Evolutionary conservation across 768 basidiomycete genomes (phyloP).

Genomic region (Termitomyces sp.): DNA sequence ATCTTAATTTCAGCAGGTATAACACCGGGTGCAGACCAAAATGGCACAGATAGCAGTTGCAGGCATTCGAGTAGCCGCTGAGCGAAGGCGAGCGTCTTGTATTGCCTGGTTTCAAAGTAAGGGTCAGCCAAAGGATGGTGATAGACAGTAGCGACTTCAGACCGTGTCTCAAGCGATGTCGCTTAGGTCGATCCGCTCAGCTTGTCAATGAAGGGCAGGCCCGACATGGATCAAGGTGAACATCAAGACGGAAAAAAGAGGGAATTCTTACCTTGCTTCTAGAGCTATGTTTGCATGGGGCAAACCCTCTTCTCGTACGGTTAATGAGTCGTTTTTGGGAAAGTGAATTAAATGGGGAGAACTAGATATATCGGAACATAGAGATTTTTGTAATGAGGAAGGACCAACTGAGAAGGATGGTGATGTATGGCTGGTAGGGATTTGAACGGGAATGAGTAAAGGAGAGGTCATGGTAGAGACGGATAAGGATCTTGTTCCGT

Average conservation of each 20-base stretch:
- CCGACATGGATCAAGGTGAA: constrained; percentile 21
- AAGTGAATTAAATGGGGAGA: constrained; percentile 27
- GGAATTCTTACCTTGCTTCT: constrained; percentile 63
- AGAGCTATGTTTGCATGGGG: constrained; percentile 50
- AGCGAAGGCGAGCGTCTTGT: constrained; percentile 55
- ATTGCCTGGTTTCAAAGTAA: constrained; percentile 42
- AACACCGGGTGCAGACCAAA: constrained; percentile 49
- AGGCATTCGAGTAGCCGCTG: constrained; percentile 51
- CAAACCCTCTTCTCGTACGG: constrained; percentile 53
- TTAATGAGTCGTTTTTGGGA: constrained; percentile 32
- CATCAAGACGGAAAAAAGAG: constrained; percentile 18
- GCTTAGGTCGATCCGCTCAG: constrained; percentile 23
- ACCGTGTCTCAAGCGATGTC: constrained; percentile 23
- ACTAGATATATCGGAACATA: constrained; percentile 24
- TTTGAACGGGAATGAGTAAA: constrained; percentile 4
- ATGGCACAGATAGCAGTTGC: constrained; percentile 47
- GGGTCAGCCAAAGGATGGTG: constrained; percentile 13
- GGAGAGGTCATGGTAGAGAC: constrained; percentile 11
- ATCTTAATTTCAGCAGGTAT: constrained; percentile 50
- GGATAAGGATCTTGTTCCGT: neutral
- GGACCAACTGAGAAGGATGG: constrained; percentile 14
- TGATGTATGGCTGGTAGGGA: constrained; percentile 7
- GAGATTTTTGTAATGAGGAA: constrained; percentile 17
- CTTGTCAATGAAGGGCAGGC: constrained; percentile 26
- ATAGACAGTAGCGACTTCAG: constrained; percentile 24